Conservation (phyloP, 306 rosid genomes). For the Cucumis cinereus region DNA sequence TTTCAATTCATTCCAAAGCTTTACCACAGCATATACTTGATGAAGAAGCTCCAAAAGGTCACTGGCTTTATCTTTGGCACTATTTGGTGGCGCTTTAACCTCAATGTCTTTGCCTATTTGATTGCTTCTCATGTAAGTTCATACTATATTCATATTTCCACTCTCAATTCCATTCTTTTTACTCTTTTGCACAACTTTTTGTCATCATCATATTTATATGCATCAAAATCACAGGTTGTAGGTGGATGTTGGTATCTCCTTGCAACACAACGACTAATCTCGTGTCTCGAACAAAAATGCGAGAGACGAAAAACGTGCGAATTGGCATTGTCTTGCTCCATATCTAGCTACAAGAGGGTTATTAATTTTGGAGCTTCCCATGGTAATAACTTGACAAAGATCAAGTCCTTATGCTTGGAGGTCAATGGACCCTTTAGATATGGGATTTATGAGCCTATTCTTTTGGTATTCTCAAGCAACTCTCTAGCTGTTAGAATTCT, state of each 20-base stretch:
- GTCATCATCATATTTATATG: too few relatives aligned
- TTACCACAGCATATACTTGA: constrained; percentile 77
- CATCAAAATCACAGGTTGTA: too few relatives aligned
- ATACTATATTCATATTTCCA: too few relatives aligned
- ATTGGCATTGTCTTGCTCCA: constrained; percentile 55
- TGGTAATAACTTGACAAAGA: constrained; percentile 40
- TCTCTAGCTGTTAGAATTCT: constrained; percentile 72
- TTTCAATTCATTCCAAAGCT: constrained; percentile 92
- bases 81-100: constrained; percentile 98
- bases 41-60: constrained; percentile 89
- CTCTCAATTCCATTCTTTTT: too few relatives aligned
- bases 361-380: constrained; percentile 3
- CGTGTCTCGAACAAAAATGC: constrained; percentile 65
- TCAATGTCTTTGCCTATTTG: constrained; percentile 88
- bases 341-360: constrained; percentile 18
- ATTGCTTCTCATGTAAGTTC: constrained; percentile 87
- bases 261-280: constrained; percentile 80
- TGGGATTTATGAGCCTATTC: constrained; percentile 90
- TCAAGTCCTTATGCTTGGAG: constrained; percentile 64
- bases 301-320: constrained; percentile 42
- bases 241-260: constrained; percentile 99
- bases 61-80: constrained; percentile 93
- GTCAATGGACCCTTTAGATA: constrained; percentile 55
- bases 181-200: too few relatives aligned
- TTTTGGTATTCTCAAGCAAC: constrained; percentile 87